A percentile compares a stretch with the other conserved stretches of the same genome.
These are phyloP conservation scores for Diutina mesorugosa DNA, from an alignment of 1,139 yeast species.

Conservation along the genomic window DNA sequence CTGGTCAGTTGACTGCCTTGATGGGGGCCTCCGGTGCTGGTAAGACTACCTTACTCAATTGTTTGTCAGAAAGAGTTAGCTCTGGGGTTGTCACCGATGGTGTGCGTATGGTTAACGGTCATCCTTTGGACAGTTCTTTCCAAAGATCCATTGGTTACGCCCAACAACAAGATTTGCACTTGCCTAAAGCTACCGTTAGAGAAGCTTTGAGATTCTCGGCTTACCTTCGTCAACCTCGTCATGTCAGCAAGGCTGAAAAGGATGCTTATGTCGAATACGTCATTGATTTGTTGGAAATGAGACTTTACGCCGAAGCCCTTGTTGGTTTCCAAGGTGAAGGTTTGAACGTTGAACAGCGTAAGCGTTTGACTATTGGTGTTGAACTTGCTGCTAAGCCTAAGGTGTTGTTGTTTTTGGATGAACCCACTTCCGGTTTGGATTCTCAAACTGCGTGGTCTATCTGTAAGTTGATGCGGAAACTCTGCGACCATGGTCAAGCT, in stretches of 20 bases:
- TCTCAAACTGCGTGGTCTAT: conserved; percentile 90
- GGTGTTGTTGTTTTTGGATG: conserved; percentile 70
- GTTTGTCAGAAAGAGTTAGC: conserved; percentile 66
- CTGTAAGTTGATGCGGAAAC: conserved; percentile 61
- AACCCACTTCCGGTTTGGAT: conserved; percentile 88
- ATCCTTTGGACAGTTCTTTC: conserved; percentile 55
- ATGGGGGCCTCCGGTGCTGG: conserved; percentile 92
- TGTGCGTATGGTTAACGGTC: conserved; percentile 62
- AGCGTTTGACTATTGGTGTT: conserved; percentile 75
- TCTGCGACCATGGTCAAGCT: conserved; percentile 73
- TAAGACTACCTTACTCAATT: conserved; percentile 66
- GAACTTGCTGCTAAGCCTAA: conserved; percentile 85
- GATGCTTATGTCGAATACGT: conserved; percentile 61
- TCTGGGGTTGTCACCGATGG: conserved; percentile 66
- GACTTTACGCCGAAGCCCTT: conserved; percentile 62
- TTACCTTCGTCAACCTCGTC: conserved; percentile 53
- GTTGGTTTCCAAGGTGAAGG: conserved; percentile 77
- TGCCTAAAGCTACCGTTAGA: conserved; percentile 65
- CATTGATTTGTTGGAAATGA: conserved; percentile 60
- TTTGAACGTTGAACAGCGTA: conserved; percentile 75
- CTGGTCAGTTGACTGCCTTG: conserved; percentile 14
- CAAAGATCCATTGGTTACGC: conserved; percentile 77
- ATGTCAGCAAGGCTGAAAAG: conserved; percentile 44
- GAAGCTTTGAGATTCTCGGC: conserved; percentile 70
- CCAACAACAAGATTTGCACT: conserved; percentile 72